phyloP scores from a whole-genome alignment of 371 early-diverging fungal species.

The Zychaea mexicana region DNA sequence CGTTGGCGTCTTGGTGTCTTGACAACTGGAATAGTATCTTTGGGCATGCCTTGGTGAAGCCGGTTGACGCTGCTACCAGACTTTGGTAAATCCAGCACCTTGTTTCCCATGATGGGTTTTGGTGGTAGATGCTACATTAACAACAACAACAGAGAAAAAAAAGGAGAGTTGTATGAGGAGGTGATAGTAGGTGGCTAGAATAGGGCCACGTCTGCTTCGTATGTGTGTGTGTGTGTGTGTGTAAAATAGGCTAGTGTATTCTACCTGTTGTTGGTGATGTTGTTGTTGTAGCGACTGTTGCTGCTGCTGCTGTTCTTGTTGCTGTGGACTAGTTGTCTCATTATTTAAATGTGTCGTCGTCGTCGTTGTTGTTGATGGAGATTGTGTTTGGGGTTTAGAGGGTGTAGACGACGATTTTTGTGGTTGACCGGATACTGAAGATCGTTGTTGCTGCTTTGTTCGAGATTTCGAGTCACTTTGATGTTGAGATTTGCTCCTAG shows the following conservation, averaged over 20 bases:
- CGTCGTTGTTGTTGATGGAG: not conserved
- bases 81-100: slow-evolving; percentile 3
- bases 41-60: slow-evolving; percentile 73
- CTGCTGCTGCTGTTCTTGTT: not conserved
- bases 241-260: no score
- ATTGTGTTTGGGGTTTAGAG: not conserved
- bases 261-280: slow-evolving; percentile 5
- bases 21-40: slow-evolving; percentile 79
- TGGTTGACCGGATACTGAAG: not conserved
- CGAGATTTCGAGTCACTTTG: slow-evolving; percentile 25
- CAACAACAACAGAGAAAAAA: not conserved
- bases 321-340: not conserved
- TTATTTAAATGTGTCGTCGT: not conserved
- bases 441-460: slow-evolving; percentile 11
- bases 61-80: slow-evolving; percentile 34
- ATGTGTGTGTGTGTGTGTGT: no score
- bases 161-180: not conserved
- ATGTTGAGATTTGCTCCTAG: slow-evolving; percentile 34
- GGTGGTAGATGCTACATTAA: not conserved
- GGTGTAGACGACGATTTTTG: not conserved
- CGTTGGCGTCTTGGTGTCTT: slow-evolving; percentile 84
- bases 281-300: not conserved
- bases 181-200: no score
- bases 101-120: not conserved
- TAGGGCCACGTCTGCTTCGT: no score